These are phyloP conservation scores for Babesia ovis DNA, from an alignment of 169 alveolate species.

Conservation along the genomic window DNA sequence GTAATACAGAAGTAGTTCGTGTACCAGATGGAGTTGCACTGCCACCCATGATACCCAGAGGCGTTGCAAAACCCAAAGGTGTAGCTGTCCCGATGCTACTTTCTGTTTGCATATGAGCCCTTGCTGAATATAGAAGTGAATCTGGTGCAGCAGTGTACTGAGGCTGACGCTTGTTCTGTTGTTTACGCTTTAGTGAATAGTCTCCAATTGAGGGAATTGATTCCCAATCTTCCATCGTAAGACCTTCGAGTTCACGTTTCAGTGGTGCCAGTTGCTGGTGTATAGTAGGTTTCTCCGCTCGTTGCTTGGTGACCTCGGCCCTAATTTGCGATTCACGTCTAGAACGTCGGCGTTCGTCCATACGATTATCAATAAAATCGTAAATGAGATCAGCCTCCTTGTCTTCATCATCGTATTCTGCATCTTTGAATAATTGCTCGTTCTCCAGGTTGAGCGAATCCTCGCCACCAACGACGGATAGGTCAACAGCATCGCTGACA, in stretches of 20 bases:
- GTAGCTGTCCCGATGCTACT: constrained; percentile 71
- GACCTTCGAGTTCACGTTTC: constrained; percentile 52
- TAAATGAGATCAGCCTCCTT: constrained; percentile 90
- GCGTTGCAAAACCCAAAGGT: constrained; percentile 76
- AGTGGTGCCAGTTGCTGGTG: constrained; percentile 63
- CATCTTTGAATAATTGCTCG: constrained; percentile 82
- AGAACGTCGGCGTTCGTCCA: constrained; percentile 88
- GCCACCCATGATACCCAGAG: constrained; percentile 80
- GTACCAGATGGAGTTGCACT: constrained; percentile 85
- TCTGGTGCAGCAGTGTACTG: constrained; percentile 92
- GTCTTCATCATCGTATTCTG: constrained; percentile 92
- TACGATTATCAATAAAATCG: constrained; percentile 86
- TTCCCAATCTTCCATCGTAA: constrained; percentile 92
- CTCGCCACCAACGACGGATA: constrained; percentile 84
- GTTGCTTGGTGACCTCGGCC: constrained; percentile 82
- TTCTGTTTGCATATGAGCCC: constrained; percentile 73
- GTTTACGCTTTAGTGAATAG: constrained; percentile 76
- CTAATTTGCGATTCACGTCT: constrained; percentile 86
- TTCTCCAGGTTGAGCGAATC: constrained; percentile 93
- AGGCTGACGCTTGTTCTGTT: constrained; percentile 85
- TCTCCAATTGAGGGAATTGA: constrained; percentile 94
- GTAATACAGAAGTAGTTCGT: constrained; percentile 76
- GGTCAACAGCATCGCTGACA: constrained; percentile 83
- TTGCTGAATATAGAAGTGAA: constrained; percentile 72
- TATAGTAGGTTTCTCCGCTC: constrained; percentile 84